Conservation (phyloP, 2,329 filamentous ascomycete genomes). For the Didymella lethalis region DNA sequence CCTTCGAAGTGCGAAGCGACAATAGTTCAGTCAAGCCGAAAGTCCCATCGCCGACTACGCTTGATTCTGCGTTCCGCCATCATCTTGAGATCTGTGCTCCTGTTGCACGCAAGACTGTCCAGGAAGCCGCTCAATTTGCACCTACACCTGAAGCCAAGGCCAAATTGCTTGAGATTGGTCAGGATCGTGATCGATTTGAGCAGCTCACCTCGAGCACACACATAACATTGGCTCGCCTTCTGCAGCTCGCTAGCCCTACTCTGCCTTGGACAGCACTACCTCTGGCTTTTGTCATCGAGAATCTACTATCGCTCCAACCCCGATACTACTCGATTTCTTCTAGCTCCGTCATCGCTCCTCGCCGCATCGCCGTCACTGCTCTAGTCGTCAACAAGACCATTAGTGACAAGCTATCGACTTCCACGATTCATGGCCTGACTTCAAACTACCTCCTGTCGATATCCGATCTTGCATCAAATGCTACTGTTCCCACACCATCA, state of each 20-base stretch:
- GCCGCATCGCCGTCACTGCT: conserved; percentile 50
- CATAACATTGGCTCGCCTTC: conserved; percentile 51
- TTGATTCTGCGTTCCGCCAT: conserved; percentile 53
- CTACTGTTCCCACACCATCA: conserved; percentile 23
- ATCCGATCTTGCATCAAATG: conserved; percentile 31
- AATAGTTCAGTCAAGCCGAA: conserved; percentile 43
- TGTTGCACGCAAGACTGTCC: conserved; percentile 51
- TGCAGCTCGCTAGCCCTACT: conserved; percentile 40
- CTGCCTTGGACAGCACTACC: conserved; percentile 46
- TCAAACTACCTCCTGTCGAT: conserved; percentile 51
- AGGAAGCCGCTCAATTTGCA: conserved; percentile 52
- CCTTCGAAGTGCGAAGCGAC: conserved; percentile 41
- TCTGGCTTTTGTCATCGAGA: conserved; percentile 44
- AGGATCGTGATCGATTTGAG: conserved; percentile 47
- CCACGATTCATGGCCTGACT: conserved; percentile 47
- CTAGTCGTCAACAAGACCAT: conserved; percentile 48
- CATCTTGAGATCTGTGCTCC: conserved; percentile 59
- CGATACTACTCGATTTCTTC: conserved; percentile 50
- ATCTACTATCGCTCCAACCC: conserved; percentile 37
- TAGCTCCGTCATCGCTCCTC: conserved; percentile 50
- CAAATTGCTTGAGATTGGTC: conserved; percentile 41
- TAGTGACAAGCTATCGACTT: conserved; percentile 22
- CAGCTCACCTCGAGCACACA: conserved; percentile 43
- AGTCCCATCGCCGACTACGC: conserved; percentile 53
- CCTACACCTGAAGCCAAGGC: conserved; percentile 44